A percentile compares a stretch with the other conserved stretches of the same genome.
Conservation (phyloP, 2,329 filamentous ascomycete species). For the Endothia cerciana region DNA sequence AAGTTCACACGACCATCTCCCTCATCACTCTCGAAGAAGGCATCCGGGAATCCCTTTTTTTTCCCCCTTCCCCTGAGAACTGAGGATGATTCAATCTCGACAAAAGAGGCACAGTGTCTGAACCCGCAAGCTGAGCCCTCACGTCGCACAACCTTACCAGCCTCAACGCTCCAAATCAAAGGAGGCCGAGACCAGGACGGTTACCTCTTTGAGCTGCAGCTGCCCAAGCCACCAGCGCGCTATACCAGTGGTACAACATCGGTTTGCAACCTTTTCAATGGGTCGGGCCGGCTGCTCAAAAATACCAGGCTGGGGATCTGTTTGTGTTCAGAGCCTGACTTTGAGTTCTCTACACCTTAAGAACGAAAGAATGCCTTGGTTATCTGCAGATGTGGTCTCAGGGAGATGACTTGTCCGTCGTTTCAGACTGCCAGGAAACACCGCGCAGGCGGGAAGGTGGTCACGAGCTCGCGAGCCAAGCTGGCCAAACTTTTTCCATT, state of each 20-base stretch:
- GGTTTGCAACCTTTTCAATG: neutral
- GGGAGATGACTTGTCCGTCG: neutral
- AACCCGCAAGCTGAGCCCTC: neutral
- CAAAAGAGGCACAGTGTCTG: neutral
- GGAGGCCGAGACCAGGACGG: neutral
- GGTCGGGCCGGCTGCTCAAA: neutral
- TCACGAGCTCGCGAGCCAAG: neutral
- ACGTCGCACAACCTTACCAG: slow-evolving; percentile 2
- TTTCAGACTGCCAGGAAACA: neutral
- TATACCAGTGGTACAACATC: neutral
- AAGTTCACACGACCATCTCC: neutral
- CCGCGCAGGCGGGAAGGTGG: neutral
- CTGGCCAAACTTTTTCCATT: neutral
- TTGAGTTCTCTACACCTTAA: neutral
- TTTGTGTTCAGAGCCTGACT: neutral
- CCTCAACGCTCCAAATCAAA: neutral
- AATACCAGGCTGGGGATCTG: neutral
- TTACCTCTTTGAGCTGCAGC: neutral
- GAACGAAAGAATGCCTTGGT: neutral
- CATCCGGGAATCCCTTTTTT: too few species aligned
- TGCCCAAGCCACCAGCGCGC: neutral
- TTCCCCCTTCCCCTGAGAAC: too few species aligned
- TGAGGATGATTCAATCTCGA: neutral
- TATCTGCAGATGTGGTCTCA: neutral
- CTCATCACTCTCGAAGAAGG: neutral